Evolutionary conservation across 1,284 basidiomycete genomes (phyloP), one percentile per base, ranked within the genome.

Genomic region (Tetrapyrgos nigripes): DNA sequence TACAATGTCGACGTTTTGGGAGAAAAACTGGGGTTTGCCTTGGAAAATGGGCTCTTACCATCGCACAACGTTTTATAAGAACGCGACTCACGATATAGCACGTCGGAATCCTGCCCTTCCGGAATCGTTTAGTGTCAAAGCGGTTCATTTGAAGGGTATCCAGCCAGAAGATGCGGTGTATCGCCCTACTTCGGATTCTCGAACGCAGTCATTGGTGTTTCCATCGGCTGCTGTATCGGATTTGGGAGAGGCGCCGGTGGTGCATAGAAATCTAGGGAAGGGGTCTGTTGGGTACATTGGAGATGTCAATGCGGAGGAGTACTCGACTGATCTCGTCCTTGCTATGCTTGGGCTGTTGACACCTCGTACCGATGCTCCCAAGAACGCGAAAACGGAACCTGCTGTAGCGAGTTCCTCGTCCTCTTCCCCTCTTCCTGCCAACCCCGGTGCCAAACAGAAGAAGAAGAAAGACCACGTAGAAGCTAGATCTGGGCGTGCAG

Each of bases 241-340:
- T 14, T 14, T 33, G 31, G 8, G 8, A 28, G 28, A 52, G n/a
- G 31, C 53, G 14, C 27, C 35, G 13, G 27, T 59, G 8, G 23
- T 45, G n/a, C 23, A 45, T 9, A 45, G n/a, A 19, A n/a, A 24
- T 9, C 8, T 45, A 9, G 57, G 55, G 27, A 24, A 44, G 21
- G 63, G 63, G 17, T 64, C 55, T 40, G 43, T 64, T 29, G 63
- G 63, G 9, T 64, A 62, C 26, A 55, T 62, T n/a, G 63, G 63
- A 19, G 63, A 64, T 48, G 61, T 64, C n/a, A 64, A 64, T n/a
- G 49, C 50, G 23, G 63, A 62, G 40, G 51, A 62, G 24, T 50
- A 19, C n/a, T 59, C 51, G 17, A 55, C 57, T 13, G 49, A 35
- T 19, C 28, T 52, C n/a, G 46, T 62, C 13, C 52, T 62, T 21